Evolutionary conservation across 2,329 filamentous ascomycete species (phyloP), one percentile per base, ranked within the genome.

Genomic region (Gnomoniopsis smithogilvyi): DNA sequence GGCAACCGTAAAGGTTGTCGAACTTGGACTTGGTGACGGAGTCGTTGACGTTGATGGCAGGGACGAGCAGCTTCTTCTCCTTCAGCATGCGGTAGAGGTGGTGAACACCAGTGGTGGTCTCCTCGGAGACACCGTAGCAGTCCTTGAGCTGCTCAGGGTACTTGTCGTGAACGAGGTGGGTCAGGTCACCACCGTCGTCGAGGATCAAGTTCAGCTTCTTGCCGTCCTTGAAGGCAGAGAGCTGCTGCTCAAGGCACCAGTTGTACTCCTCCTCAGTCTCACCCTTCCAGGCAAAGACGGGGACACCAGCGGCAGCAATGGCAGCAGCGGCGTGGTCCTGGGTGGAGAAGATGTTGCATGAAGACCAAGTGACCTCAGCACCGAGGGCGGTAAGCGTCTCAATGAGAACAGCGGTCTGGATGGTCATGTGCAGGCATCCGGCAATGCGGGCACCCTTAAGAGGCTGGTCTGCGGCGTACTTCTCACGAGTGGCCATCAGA

Each of bases 1-100:
- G 89, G 92, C 95, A 98, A 74, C 95, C 94, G 87, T 98, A 99
- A 67, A 98, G 83, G 89, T 99, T 99, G 87, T 98, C 95, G 78
- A 99, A 99, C 87, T 99, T 99, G 81, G 92, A 96, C 89, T 98
- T 99, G 80, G 95, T 99, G 75, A 99, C 94, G 62, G 90, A 93
- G 88, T 99, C 94, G 84, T 99, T 98, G 85, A 99, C 94, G 80
- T 99, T 99, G 88, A 98, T 92, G 79, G 94, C 85, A 68, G 95
- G 95, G 67, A 96, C 91, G 64, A 96, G 89, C 66, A 98, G 92
- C 78, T 87, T 84, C 76, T 86, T 85, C 69, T 91, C 88, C 86
- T 95, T 97, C 77, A 98, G 82, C 93, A 97, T 97, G 75, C 88
- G 87, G 90, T 98, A 99, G 64, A 99, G 86, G 85, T 98, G 94